Evolutionary conservation across 805 yeast genomes (phyloP).

Genomic region (Spathaspora passalidarum): DNA sequence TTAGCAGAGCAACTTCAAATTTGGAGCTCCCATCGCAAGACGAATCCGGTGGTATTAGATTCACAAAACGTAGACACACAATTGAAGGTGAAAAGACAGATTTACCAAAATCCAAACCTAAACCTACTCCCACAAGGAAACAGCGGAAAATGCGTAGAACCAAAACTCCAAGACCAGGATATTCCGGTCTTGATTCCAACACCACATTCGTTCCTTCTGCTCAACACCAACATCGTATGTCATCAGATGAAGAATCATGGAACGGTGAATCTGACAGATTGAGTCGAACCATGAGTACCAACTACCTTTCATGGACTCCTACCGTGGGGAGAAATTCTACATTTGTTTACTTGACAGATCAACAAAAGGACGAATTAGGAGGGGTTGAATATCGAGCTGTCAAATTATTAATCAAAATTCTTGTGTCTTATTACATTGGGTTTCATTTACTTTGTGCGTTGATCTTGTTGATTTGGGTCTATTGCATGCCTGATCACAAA

Average conservation of each 20-base stretch:
- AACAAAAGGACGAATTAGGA: slow-evolving; percentile 90
- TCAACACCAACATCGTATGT: no score
- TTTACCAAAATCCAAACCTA: background rate
- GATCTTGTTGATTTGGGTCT: slow-evolving; percentile 62
- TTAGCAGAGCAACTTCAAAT: slow-evolving; percentile 29
- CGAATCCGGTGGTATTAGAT: slow-evolving; percentile 32
- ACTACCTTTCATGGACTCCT: slow-evolving; percentile 86
- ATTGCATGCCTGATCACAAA: slow-evolving; percentile 38
- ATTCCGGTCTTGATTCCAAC: slow-evolving; percentile 11
- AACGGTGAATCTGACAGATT: slow-evolving; percentile 7
- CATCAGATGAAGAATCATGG: slow-evolving; percentile 12
- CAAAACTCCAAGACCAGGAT: background rate
- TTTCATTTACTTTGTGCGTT: slow-evolving; percentile 58
- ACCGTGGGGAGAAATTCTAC: slow-evolving; percentile 92
- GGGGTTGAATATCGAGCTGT: slow-evolving; percentile 95
- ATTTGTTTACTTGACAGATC: slow-evolving; percentile 75
- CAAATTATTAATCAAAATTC: slow-evolving; percentile 65
- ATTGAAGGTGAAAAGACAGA: slow-evolving; percentile 31
- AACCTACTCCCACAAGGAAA: background rate
- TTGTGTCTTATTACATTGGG: slow-evolving; percentile 70
- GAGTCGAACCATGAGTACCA: slow-evolving; percentile 43
- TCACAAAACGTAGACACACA: slow-evolving; percentile 46
- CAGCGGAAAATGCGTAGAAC: background rate
- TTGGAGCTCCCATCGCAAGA: slow-evolving; percentile 32
- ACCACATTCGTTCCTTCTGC: no score